A percentile compares a stretch with the other conserved stretches of the same genome.
These are phyloP conservation scores for Salix dunnii DNA, from an alignment of 345 rosid genomes.

Conservation along the genomic window DNA sequence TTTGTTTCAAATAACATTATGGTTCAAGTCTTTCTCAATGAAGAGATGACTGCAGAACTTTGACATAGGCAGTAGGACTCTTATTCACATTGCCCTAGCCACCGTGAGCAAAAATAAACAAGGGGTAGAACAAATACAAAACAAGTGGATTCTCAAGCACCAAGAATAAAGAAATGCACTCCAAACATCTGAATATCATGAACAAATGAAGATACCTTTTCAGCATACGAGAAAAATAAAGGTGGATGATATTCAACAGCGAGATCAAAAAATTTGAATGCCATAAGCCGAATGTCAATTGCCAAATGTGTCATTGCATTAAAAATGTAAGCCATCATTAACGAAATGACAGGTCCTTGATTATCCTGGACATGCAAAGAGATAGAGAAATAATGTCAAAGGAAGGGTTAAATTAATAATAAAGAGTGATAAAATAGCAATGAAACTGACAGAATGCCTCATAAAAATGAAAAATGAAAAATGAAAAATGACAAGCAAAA, in stretches of 20 bases:
- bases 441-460: background rate
- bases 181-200: constrained; percentile 1
- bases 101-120: background rate
- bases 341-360: constrained; percentile 62
- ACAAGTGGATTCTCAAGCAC: background rate
- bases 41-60: no score
- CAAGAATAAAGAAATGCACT: background rate
- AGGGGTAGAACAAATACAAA: background rate
- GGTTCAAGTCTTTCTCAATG: background rate
- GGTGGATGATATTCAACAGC: constrained; percentile 63
- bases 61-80: background rate
- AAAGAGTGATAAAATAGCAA: constrained; percentile 9
- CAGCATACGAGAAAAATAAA: constrained; percentile 60
- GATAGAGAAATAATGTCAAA: constrained; percentile 25
- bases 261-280: constrained; percentile 73
- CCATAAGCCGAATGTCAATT: constrained; percentile 82
- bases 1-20: background rate
- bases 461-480: constrained; percentile 1
- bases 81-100: background rate
- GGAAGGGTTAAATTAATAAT: background rate
- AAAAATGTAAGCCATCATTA: constrained; percentile 77
- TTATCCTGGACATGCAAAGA: constrained; percentile 53
- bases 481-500: background rate
- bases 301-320: constrained; percentile 72
- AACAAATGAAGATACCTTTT: constrained; percentile 50